Evolutionary conservation across 192 early-diverging fungal species (phyloP), one percentile per base, ranked within the genome.

Genomic region (Phlyctochytrium arcticum): DNA sequence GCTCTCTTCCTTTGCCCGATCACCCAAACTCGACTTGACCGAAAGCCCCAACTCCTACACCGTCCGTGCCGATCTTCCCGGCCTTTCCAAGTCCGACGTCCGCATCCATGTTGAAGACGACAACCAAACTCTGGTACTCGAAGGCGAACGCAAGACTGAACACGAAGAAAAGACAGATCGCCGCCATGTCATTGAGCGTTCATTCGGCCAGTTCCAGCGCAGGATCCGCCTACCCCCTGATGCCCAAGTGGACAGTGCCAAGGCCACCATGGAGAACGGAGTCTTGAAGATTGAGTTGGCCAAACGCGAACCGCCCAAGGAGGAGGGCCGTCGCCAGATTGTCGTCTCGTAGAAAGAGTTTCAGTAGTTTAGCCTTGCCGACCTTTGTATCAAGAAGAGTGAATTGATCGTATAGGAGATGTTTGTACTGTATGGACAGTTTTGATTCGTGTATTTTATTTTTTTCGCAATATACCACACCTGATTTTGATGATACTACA

Each of bases 181-280:
- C 6, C 26, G 30, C 27, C 73, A 77, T 60, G 34, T 76, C 29
- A 35, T 62, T 31, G 77, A 79, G 60, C 48, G 77, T 21, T 67
- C 57, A 9, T 70, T 59, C 44, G 77, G 77, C 53, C 34, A 51
- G 53, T 79, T 79, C 65, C 24, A 23, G 8, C 54, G 77, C 10
- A 33, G 47, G 19, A 5, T 79, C 27, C 48, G 71, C 9, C 35
- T 77, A 30, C 77, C 77, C 46, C 27, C 33, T n/a, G 69, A 78
- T 48, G 74, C 65, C 9, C 39, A 79, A 17, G 32, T 67, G 12
- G 75, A 77, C 12, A 53, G 69, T 2, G 50, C 53, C 29, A 34
- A 32, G 8, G 74, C 77, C 9, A 35, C 17, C 29, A 69, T 79
- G 59, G 60, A 77, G 12, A 54, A 79, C 44, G 77, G 77, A 30